Conservation (phyloP, 179 eudicot genomes). For the Beta macrorhiza region DNA sequence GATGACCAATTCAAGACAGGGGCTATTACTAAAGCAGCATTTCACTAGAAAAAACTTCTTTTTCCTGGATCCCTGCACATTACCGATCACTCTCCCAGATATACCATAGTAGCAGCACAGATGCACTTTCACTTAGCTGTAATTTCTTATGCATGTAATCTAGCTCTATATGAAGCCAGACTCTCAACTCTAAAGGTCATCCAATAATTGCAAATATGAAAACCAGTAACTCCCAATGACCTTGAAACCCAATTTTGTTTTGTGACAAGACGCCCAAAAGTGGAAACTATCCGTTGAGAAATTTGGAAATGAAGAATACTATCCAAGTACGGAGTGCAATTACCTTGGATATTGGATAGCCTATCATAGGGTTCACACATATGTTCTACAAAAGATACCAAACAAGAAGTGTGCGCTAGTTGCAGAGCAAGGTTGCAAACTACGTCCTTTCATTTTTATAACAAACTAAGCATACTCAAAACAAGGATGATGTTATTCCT, state of each 20-base stretch:
- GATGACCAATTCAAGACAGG: background rate
- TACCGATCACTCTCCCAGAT: background rate
- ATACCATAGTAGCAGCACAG: background rate
- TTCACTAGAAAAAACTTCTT: background rate
- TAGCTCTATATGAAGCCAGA: background rate
- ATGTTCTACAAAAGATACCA: background rate
- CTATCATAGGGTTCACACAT: background rate
- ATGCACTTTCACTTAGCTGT: background rate
- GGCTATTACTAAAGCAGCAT: background rate
- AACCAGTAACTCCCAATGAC: background rate
- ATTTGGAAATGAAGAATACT: background rate
- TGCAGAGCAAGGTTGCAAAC: background rate
- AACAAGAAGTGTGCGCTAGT: background rate
- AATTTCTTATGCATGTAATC: background rate
- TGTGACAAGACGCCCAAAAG: background rate
- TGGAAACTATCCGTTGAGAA: background rate
- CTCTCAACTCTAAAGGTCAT: background rate
- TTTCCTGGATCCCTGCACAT: background rate
- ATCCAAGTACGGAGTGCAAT: background rate
- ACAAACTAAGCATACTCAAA: background rate
- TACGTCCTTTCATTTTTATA: background rate
- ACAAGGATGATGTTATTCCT: background rate
- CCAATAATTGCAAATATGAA: background rate
- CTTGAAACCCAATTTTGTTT: background rate
- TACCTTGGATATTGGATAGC: background rate